Percentiles rank a stretch among this genome's conserved stretches.
phyloP scores from a whole-genome alignment of 2,329 filamentous ascomycete species.

The Penicillium palitans region DNA sequence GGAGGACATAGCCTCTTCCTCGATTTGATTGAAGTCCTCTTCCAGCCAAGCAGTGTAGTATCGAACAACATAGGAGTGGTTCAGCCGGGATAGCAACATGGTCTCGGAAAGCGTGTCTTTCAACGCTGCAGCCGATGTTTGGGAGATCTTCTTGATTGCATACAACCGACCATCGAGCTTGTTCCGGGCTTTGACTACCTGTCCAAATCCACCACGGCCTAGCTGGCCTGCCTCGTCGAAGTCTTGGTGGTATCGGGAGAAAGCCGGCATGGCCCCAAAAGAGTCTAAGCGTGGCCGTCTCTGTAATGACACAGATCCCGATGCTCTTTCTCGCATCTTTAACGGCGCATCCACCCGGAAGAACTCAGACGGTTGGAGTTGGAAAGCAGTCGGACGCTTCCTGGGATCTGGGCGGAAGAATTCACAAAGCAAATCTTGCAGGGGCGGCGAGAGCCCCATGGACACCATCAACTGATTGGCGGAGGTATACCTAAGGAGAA shows the following conservation, averaged over 20 bases:
- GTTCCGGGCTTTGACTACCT: slow-evolving; percentile 92
- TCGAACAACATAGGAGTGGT: slow-evolving; percentile 82
- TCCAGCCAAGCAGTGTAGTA: slow-evolving; percentile 98
- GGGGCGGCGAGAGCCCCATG: slow-evolving; percentile 68
- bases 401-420: slow-evolving; percentile 84
- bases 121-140: slow-evolving; percentile 67
- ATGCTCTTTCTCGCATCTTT: slow-evolving; percentile 42
- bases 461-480: slow-evolving; percentile 72
- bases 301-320: slow-evolving; percentile 48
- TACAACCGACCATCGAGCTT: slow-evolving; percentile 92
- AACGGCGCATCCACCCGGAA: slow-evolving; percentile 44
- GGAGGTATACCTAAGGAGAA: slow-evolving; percentile 74
- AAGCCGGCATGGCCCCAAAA: slow-evolving; percentile 52
- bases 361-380: slow-evolving; percentile 58
- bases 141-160: slow-evolving; percentile 93
- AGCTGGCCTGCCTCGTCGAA: slow-evolving; percentile 87
- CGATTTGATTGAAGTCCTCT: slow-evolving; percentile 52
- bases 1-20: slow-evolving; percentile 46
- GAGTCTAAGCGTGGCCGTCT: slow-evolving; percentile 64
- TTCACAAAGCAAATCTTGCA: slow-evolving; percentile 77
- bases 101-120: slow-evolving; percentile 76
- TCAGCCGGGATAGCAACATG: slow-evolving; percentile 84
- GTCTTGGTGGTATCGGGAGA: slow-evolving; percentile 81
- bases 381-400: slow-evolving; percentile 80
- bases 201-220: slow-evolving; percentile 91